Evolutionary conservation across 441 rosid genomes (phyloP).

Genomic region (Syzygium malaccense): DNA sequence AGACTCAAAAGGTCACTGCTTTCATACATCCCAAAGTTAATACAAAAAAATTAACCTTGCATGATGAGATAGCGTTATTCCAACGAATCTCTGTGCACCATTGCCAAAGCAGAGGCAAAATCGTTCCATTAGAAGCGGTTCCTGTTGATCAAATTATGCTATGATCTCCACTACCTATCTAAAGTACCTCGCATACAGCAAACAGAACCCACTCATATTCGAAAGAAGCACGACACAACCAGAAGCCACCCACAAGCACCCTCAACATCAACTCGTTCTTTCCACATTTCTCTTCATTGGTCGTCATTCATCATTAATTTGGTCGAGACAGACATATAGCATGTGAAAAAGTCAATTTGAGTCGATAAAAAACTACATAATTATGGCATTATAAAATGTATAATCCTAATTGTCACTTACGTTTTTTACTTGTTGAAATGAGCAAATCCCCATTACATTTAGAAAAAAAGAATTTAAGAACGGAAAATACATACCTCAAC

Average conservation of each 20-base stretch:
- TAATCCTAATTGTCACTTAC: background rate
- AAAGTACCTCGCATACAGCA: background rate
- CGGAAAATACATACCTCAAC: background rate
- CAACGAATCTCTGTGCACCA: background rate
- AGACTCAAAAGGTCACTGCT: background rate
- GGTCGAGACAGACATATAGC: background rate
- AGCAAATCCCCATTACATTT: background rate
- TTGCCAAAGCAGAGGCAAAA: background rate
- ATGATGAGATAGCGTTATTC: background rate
- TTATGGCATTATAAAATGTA: background rate
- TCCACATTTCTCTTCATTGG: background rate
- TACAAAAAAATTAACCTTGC: background rate
- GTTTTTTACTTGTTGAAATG: background rate
- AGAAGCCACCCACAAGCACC: background rate
- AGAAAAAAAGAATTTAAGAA: too few relatives aligned
- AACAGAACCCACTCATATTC: background rate
- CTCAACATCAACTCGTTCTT: background rate
- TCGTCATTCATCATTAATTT: background rate
- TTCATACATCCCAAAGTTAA: too few relatives aligned
- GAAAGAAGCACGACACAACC: background rate
- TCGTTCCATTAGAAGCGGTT: background rate
- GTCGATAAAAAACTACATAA: background rate
- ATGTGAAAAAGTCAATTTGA: background rate
- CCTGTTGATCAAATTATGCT: background rate
- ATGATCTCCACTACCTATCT: background rate